phyloP scores from a whole-genome alignment of 2,329 filamentous ascomycete genomes.

The Aspergillus pseudotamarii region DNA sequence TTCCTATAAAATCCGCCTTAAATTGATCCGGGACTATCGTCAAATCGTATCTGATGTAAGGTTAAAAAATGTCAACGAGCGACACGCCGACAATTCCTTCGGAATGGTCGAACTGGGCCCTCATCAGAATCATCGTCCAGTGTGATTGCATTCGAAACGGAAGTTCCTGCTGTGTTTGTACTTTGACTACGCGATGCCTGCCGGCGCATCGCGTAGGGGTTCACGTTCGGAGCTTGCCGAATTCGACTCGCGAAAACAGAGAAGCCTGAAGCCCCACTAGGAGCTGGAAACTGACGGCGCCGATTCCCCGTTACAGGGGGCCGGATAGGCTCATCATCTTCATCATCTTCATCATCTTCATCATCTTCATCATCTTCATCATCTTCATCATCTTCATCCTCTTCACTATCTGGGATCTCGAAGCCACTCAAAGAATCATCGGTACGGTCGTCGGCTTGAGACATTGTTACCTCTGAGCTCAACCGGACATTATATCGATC shows the following conservation, averaged over 20 bases:
- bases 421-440: conserved; percentile 5
- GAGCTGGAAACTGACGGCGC: conserved; percentile 17
- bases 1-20: not conserved
- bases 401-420: conserved; percentile 16
- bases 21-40: not conserved
- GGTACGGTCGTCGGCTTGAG: conserved; percentile 7
- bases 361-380: conserved; percentile 18
- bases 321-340: conserved; percentile 26
- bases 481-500: conserved; percentile 19
- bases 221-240: not conserved
- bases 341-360: conserved; percentile 10
- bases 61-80: conserved; percentile 1
- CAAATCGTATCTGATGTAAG: not conserved
- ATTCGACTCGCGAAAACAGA: conserved; percentile 3
- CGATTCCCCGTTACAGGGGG: conserved; percentile 19
- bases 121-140: conserved; percentile 36
- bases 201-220: not conserved
- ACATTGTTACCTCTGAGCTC: conserved; percentile 21
- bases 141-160: conserved; percentile 26
- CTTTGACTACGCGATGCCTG: not conserved
- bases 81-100: conserved; percentile 14
- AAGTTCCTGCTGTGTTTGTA: conserved; percentile 19
- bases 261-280: conserved; percentile 14
- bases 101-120: conserved; percentile 26
- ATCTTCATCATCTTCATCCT: conserved; percentile 18